Base-by-base conservation (phyloP, 2,329 filamentous ascomycete species). In the Cercospora nicotianae region DNA sequence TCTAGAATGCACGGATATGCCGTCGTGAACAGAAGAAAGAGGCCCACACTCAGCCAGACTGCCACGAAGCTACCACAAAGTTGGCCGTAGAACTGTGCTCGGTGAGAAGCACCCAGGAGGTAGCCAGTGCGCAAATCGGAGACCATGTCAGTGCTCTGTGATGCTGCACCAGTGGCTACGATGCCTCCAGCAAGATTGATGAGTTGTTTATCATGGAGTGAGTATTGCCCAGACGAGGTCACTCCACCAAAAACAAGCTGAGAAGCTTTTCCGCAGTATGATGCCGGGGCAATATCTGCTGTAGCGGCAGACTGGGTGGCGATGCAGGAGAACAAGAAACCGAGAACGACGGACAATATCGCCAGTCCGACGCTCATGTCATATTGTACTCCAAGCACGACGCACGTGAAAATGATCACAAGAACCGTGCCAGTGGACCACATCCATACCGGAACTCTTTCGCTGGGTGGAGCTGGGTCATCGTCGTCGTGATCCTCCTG, bases 101-200 rank as follows among this genome's bases (percentile, higher is more conserved):
- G 82, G 0, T 88, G 88, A 0, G 88, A 84, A 0, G 88, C 89
- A 63, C 84, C 81, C 58, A 90, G 84, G 2, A 90, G 81, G 80
- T 89, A 90, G 2, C 87, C 88, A 36, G 87, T 87, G 31, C 87
- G 83, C 82, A 90, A 89, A 73, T 91, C 89, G 65, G 82, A 82
- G 36, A 86, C 84, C n/a, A 90, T 80, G 59, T 83, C 79, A 33
- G 80, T 83, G 63, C 74, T 72, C 65, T 78, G 75, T 53, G 76
- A 75, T 45, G 77, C 73, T 28, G 75, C 76, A 64, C 78, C 76
- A 60, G 69, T 73, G 31, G 75, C 77, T 33, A 80, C 72, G 36
- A 78, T 76, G 39, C 87, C 87, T 33, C 87, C 87, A 45, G 89
- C 82, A 28, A 90, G 79, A 79, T 90, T 90, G 78, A 90, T 82